These are phyloP conservation scores for Coemansia sp. DNA, from an alignment of 192 early-diverging fungal genomes.

Conservation along the genomic window DNA sequence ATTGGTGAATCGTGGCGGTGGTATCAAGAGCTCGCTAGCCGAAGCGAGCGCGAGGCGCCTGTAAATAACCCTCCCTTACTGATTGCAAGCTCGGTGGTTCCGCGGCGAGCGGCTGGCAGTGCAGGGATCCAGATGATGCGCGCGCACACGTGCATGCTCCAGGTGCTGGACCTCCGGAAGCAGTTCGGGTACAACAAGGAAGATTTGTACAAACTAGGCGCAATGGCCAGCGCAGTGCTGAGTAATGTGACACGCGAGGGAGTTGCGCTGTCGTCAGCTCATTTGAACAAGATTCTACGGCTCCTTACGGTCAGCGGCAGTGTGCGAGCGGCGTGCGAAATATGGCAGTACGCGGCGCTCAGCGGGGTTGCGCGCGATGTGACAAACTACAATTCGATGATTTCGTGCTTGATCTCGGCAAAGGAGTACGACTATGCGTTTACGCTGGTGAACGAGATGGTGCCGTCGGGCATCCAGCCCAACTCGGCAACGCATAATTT, in stretches of 20 bases:
- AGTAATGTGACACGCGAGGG: neutral
- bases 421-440: conserved; percentile 24
- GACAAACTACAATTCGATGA: conserved; percentile 32
- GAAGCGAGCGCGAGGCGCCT: neutral
- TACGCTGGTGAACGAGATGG: conserved; percentile 20
- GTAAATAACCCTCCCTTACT: neutral
- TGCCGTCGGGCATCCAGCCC: conserved; percentile 15
- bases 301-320: conserved; percentile 13
- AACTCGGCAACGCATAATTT: conserved; percentile 19
- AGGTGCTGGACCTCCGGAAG: neutral
- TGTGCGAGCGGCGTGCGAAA: conserved; percentile 13
- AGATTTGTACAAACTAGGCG: neutral
- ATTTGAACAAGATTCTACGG: conserved; percentile 12
- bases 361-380: conserved; percentile 26
- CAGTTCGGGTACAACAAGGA: neutral
- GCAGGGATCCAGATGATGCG: neutral
- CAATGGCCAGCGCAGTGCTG: neutral
- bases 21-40: neutral
- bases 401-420: conserved; percentile 13
- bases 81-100: neutral
- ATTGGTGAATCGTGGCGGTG: neutral
- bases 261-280: neutral
- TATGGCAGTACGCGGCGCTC: conserved; percentile 45
- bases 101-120: neutral
- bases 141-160: neutral